A percentile compares a stretch with the other conserved stretches of the same genome.
phyloP scores from a whole-genome alignment of 2,329 filamentous ascomycete species.

The Colletotrichum acutatum region DNA sequence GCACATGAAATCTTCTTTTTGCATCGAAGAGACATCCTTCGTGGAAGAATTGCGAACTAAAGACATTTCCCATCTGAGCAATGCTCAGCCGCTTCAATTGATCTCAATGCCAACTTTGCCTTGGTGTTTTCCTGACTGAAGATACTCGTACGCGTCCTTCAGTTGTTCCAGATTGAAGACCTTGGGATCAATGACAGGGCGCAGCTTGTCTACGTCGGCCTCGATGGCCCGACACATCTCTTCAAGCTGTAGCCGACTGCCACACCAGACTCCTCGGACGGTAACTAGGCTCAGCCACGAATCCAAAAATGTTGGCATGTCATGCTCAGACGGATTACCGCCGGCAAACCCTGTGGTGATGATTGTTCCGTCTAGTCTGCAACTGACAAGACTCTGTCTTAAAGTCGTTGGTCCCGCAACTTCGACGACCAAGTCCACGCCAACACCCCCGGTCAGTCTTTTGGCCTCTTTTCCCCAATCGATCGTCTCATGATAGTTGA shows the following conservation, averaged over 20 bases:
- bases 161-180: constrained; percentile 57
- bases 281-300: constrained; percentile 52
- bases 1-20: background rate
- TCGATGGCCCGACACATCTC: constrained; percentile 60
- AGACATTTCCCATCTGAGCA: background rate
- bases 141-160: constrained; percentile 56
- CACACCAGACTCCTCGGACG: constrained; percentile 58
- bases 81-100: constrained; percentile 38
- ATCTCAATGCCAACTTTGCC: constrained; percentile 57
- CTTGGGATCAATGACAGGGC: constrained; percentile 57
- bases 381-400: constrained; percentile 50
- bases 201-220: constrained; percentile 49
- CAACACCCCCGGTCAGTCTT: constrained; percentile 46
- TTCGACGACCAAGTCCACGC: constrained; percentile 57
- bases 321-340: constrained; percentile 40
- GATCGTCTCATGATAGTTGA: constrained; percentile 54
- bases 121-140: constrained; percentile 47
- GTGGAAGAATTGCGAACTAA: background rate
- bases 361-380: constrained; percentile 54
- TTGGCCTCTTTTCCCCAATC: constrained; percentile 54
- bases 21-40: background rate
- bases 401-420: constrained; percentile 53
- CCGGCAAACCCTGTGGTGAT: constrained; percentile 48
- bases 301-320: constrained; percentile 39
- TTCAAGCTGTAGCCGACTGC: constrained; percentile 59